Percentiles rank a stretch among this genome's conserved stretches.
These are phyloP conservation scores for Aspergillus candidus DNA, from an alignment of 2,329 filamentous ascomycete genomes.

Conservation along the genomic window DNA sequence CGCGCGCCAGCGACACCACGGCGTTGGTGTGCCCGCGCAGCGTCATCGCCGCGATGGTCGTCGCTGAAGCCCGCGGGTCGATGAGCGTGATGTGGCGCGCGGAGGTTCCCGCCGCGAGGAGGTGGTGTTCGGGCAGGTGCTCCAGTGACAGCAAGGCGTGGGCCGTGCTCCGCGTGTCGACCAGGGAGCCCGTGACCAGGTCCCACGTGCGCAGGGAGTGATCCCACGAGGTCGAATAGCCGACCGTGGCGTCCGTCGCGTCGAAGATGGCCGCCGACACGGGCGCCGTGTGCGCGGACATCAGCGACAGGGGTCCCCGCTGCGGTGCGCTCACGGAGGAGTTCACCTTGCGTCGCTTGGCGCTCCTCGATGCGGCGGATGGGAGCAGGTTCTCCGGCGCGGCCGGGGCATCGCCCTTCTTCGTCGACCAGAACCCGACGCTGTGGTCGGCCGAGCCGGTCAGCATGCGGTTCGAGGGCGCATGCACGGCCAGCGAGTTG, in stretches of 20 bases:
- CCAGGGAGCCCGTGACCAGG: slow-evolving; percentile 69
- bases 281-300: slow-evolving; percentile 64
- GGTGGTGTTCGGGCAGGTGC: slow-evolving; percentile 60
- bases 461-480: slow-evolving; percentile 68
- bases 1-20: slow-evolving; percentile 53
- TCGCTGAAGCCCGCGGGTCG: slow-evolving; percentile 74
- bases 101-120: slow-evolving; percentile 70
- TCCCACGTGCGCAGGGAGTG: slow-evolving; percentile 89
- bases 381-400: slow-evolving; percentile 66
- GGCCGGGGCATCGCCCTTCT: slow-evolving; percentile 67
- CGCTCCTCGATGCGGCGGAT: slow-evolving; percentile 53
- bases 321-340: slow-evolving; percentile 56
- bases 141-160: slow-evolving; percentile 76
- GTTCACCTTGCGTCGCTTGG: slow-evolving; percentile 72
- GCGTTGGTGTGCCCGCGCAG: slow-evolving; percentile 80
- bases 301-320: slow-evolving; percentile 69
- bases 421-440: slow-evolving; percentile 83
- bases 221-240: slow-evolving; percentile 86
- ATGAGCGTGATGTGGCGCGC: slow-evolving; percentile 87
- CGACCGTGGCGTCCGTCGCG: slow-evolving; percentile 75
- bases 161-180: slow-evolving; percentile 76
- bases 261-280: slow-evolving; percentile 82
- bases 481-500: slow-evolving; percentile 68
- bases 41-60: slow-evolving; percentile 78
- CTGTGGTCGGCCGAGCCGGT: slow-evolving; percentile 78